Conservation (phyloP, 192 early-diverging fungal genomes). For the Coemansia sp. region DNA sequence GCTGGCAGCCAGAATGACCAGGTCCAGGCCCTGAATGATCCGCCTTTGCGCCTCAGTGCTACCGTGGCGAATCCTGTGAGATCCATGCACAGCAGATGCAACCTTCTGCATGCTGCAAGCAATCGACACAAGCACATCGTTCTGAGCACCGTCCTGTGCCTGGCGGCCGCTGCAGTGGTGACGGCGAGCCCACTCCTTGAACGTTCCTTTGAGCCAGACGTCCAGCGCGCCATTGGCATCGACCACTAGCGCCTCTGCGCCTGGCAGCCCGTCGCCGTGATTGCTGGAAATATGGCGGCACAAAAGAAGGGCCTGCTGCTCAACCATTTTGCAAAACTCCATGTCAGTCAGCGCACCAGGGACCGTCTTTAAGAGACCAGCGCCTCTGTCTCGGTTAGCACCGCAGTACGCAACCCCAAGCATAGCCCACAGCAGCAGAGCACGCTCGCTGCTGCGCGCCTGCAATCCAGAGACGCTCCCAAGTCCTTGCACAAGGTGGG, state of each 20-base stretch:
- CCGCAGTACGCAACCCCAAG: constrained; percentile 16
- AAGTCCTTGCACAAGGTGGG: background rate
- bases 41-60: background rate
- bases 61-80: background rate
- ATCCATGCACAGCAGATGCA: constrained; percentile 2
- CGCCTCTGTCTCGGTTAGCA: background rate
- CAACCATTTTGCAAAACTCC: background rate
- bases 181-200: constrained; percentile 26
- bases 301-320: constrained; percentile 13
- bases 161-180: background rate
- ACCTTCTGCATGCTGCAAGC: constrained; percentile 9
- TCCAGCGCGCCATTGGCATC: background rate
- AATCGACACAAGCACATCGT: background rate
- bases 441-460: background rate
- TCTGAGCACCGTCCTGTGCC: background rate
- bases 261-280: background rate
- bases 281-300: constrained; percentile 6
- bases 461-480: background rate
- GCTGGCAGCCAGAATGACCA: constrained; percentile 29
- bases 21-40: constrained; percentile 22
- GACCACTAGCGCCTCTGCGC: background rate
- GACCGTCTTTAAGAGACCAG: background rate
- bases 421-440: constrained; percentile 7
- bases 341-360: background rate
- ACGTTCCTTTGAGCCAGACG: constrained; percentile 23